Evolutionary conservation across 148 eudicot genomes (phyloP).

Genomic region (Rhododendron vialii): DNA sequence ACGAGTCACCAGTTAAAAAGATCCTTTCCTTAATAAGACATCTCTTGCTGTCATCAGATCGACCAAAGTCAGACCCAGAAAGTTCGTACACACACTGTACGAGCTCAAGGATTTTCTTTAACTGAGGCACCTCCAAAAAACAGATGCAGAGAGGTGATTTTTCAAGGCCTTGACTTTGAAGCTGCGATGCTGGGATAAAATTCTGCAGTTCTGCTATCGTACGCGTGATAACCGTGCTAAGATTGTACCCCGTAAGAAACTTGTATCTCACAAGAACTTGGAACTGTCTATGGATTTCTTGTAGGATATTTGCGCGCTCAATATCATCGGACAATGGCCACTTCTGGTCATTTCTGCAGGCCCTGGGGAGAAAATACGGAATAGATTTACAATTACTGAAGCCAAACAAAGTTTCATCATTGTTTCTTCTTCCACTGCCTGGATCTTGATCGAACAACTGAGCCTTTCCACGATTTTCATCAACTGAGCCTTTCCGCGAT

Average conservation of each 20-base stretch:
- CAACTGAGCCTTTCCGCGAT: not conserved
- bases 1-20: not conserved
- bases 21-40: not conserved
- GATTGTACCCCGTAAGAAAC: not conserved
- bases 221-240: not conserved
- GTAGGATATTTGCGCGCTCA: not conserved
- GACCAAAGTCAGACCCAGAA: not conserved
- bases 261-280: not conserved
- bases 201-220: not conserved
- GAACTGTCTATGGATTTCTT: not conserved
- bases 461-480: not conserved
- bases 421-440: not conserved
- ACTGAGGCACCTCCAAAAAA: slow-evolving; percentile 2
- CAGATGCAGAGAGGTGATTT: slow-evolving; percentile 10
- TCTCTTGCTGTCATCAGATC: not conserved
- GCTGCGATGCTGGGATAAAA: not conserved
- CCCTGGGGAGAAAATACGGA: not conserved
- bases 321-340: slow-evolving; percentile 14
- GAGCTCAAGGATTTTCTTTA: not conserved
- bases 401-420: not conserved
- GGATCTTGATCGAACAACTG: not conserved
- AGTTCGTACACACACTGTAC: not conserved
- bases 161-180: not conserved
- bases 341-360: not conserved
- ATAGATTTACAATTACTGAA: not conserved